Conservation (phyloP, 2,329 filamentous ascomycete genomes). For the Venturiaceae sp. region DNA sequence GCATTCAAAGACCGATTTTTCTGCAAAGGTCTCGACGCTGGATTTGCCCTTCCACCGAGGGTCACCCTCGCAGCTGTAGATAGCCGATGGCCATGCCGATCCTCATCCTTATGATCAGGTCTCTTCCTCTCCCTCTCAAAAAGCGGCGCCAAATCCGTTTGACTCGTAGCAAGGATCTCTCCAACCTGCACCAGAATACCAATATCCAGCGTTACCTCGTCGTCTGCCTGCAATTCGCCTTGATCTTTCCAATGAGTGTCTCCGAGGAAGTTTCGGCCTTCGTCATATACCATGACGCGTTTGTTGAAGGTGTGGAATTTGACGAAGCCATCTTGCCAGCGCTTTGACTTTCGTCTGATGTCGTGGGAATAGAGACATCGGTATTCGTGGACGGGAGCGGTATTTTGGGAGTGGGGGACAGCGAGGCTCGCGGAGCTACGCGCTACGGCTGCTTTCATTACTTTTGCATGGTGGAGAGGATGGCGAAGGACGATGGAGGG, state of each 20-base stretch:
- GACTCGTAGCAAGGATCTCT: constrained; percentile 59
- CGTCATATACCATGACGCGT: constrained; percentile 83
- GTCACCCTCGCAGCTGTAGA: constrained; percentile 21
- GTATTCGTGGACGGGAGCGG: constrained; percentile 70
- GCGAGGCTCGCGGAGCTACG: neutral
- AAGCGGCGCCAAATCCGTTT: constrained; percentile 70
- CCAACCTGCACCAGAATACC: constrained; percentile 72
- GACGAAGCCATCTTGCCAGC: constrained; percentile 87
- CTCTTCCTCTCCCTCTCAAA: constrained; percentile 57
- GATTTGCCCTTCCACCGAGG: constrained; percentile 1
- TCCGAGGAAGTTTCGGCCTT: constrained; percentile 68
- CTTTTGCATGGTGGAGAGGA: neutral
- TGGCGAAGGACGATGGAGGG: neutral
- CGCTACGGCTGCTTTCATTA: neutral
- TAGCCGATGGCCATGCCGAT: constrained; percentile 27
- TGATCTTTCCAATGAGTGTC: constrained; percentile 72
- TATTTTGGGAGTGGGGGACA: constrained; percentile 18
- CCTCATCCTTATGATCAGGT: constrained; percentile 2
- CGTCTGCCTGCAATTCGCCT: constrained; percentile 56
- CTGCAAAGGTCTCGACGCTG: constrained; percentile 28
- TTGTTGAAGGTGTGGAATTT: constrained; percentile 88
- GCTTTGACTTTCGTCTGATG: constrained; percentile 74
- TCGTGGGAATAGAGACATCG: constrained; percentile 83
- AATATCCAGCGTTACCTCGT: constrained; percentile 70
- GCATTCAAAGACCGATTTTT: constrained; percentile 52